phyloP scores from a whole-genome alignment of 2,329 filamentous ascomycete species.

The Colletotrichum nymphaeae region DNA sequence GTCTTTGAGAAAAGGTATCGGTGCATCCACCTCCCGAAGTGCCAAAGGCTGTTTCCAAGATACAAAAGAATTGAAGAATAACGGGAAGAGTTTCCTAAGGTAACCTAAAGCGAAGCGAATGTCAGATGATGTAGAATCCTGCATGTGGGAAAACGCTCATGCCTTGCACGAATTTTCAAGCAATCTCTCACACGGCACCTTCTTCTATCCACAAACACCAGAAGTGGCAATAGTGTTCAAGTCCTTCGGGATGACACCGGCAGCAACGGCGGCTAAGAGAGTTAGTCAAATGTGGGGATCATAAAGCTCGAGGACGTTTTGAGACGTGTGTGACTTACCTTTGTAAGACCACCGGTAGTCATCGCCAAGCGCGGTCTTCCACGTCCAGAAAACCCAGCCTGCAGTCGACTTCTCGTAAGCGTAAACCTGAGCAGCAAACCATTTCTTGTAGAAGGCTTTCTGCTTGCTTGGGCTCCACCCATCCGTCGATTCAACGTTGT shows the following conservation, averaged over 20 bases:
- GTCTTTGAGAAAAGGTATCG: too few species aligned
- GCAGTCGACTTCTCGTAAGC: conserved; percentile 62
- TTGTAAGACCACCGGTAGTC: conserved; percentile 43
- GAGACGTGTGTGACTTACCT: conserved; percentile 7
- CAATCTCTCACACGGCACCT: too few species aligned
- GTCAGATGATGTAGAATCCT: too few species aligned
- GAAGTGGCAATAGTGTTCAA: conserved; percentile 27
- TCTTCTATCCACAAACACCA: conserved; percentile 14
- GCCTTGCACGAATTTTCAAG: too few species aligned
- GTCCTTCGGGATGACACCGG: conserved; percentile 21
- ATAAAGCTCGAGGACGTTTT: background rate
- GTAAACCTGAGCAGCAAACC: conserved; percentile 67
- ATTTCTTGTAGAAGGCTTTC: conserved; percentile 63
- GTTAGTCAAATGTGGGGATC: background rate
- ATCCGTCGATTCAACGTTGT: conserved; percentile 56
- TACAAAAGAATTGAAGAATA: too few species aligned
- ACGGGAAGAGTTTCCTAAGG: too few species aligned
- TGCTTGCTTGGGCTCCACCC: conserved; percentile 56
- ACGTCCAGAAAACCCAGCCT: conserved; percentile 72
- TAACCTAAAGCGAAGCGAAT: too few species aligned
- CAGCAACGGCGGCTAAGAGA: conserved; percentile 23
- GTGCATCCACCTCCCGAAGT: too few species aligned
- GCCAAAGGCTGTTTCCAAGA: too few species aligned
- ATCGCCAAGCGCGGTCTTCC: conserved; percentile 59
- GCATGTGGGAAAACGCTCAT: too few species aligned